These are phyloP conservation scores for Mycena vulgaris DNA, from an alignment of 768 basidiomycete species.

Conservation along the genomic window DNA sequence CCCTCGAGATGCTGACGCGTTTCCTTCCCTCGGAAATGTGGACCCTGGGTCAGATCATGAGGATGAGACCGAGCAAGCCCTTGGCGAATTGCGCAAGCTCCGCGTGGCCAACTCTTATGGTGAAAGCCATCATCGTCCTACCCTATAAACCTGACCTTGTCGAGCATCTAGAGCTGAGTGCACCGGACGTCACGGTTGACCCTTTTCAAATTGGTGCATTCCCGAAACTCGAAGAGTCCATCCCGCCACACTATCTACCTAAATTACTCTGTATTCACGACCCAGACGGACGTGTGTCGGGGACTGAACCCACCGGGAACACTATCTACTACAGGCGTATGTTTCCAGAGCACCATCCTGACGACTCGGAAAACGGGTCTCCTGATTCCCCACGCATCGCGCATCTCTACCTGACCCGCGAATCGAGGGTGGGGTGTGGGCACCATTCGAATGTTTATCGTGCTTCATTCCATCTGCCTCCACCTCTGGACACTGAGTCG, in stretches of 20 bases:
- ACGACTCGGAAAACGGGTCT: neutral
- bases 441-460: conserved; percentile 54
- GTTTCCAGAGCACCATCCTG: neutral
- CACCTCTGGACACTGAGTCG: conserved; percentile 38
- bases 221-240: conserved; percentile 43
- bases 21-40: conserved; percentile 9
- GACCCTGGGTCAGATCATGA: conserved; percentile 28
- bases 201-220: conserved; percentile 16
- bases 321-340: conserved; percentile 26
- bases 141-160: neutral
- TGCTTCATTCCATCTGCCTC: conserved; percentile 57
- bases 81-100: neutral
- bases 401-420: conserved; percentile 38
- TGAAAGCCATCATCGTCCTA: neutral
- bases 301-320: conserved; percentile 18
- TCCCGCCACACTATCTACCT: conserved; percentile 42
- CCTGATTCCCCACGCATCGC: conserved; percentile 17
- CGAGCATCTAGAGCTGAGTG: neutral
- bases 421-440: conserved; percentile 40
- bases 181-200: neutral
- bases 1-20: neutral
- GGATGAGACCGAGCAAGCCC: neutral
- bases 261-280: conserved; percentile 45
- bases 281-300: conserved; percentile 31
- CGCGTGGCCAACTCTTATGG: neutral